phyloP scores from a whole-genome alignment of 805 yeast genomes.

The Saccharomyces jurei region DNA sequence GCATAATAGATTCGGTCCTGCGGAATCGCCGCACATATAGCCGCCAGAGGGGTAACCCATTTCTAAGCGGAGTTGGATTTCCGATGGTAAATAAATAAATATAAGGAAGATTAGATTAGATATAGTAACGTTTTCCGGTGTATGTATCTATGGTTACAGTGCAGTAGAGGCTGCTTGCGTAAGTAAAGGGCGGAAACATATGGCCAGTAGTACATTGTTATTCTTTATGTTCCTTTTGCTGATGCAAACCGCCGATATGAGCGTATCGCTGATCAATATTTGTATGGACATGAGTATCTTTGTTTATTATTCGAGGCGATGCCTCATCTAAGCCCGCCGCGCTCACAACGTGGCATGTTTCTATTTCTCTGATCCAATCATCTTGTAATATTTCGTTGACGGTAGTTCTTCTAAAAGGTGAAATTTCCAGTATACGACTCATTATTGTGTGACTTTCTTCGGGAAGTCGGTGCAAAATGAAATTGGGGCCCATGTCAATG shows the following conservation, averaged over 20 bases:
- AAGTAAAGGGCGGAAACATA: neutral
- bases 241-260: neutral
- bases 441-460: conserved; percentile 53
- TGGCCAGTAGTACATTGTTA: neutral
- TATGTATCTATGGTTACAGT: neutral
- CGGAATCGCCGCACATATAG: neutral
- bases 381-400: conserved; percentile 64
- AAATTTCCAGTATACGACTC: conserved; percentile 63
- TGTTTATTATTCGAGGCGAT: neutral
- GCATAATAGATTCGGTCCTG: neutral
- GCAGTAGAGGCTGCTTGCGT: neutral
- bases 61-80: neutral
- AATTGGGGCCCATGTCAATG: conserved; percentile 46
- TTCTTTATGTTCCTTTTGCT: neutral
- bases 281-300: neutral
- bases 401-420: conserved; percentile 69
- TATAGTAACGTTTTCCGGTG: neutral
- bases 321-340: neutral
- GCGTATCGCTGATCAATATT: neutral
- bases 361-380: conserved; percentile 49
- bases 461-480: conserved; percentile 57
- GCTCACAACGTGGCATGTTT: conserved; percentile 61
- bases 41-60: neutral
- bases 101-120: neutral
- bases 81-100: neutral